These are phyloP conservation scores for Neofusicoccum kwambonambiense DNA, from an alignment of 2,329 filamentous ascomycete genomes.

Conservation along the genomic window DNA sequence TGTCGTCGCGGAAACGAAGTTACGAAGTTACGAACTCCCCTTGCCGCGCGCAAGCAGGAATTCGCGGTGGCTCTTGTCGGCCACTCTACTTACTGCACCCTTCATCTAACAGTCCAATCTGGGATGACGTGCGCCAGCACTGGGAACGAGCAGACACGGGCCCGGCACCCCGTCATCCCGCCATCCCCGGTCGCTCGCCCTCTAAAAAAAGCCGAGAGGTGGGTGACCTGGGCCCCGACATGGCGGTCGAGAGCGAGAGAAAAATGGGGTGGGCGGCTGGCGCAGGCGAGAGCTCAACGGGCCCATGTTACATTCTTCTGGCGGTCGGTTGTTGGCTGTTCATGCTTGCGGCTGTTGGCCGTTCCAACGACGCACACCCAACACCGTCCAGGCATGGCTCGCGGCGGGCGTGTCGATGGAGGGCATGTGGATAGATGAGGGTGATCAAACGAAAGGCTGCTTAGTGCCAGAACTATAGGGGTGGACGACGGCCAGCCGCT, in stretches of 20 bases:
- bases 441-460: background rate
- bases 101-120: constrained; percentile 8
- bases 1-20: background rate
- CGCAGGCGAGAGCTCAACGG: too few relatives aligned
- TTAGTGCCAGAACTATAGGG: too few relatives aligned
- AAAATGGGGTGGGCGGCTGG: constrained; percentile 1
- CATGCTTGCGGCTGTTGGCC: background rate
- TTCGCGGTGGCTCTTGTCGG: background rate
- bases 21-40: too few relatives aligned
- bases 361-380: background rate
- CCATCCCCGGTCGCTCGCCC: background rate
- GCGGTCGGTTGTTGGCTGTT: background rate
- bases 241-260: background rate
- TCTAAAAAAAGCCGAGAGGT: background rate
- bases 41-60: background rate
- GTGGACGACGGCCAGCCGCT: too few relatives aligned
- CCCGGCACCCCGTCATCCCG: background rate
- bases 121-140: background rate
- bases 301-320: background rate
- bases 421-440: background rate
- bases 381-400: background rate
- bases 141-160: background rate
- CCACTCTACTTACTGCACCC: background rate
- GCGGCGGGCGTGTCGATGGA: background rate
- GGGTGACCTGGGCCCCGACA: background rate